Evolutionary conservation across 1,284 basidiomycete species (phyloP).

Genomic region (Cronartium quercuum): DNA sequence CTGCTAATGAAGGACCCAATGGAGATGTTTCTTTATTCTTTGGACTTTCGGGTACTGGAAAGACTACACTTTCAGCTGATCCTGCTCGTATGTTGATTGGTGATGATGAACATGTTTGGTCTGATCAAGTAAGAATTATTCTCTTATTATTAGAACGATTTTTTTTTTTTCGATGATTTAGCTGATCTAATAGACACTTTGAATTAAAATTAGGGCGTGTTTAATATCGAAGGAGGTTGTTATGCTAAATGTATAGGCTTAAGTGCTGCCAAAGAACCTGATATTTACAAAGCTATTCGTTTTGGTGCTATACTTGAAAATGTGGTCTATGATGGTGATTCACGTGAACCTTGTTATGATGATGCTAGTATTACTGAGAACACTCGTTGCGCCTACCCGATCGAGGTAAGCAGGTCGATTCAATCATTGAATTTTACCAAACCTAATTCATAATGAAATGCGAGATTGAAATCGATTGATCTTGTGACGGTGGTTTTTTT

Average conservation of each 20-base stretch:
- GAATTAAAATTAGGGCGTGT: slow-evolving; percentile 68
- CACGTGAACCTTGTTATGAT: slow-evolving; percentile 87
- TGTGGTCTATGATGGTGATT: slow-evolving; percentile 89
- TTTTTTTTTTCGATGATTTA: not conserved
- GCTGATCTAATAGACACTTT: not conserved
- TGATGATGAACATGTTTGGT: slow-evolving; percentile 98
- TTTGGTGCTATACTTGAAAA: slow-evolving; percentile 98
- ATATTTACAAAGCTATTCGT: slow-evolving; percentile 91
- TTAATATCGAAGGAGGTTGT: slow-evolving; percentile 99
- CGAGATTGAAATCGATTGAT: not conserved
- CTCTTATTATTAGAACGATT: no score
- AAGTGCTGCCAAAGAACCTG: slow-evolving; percentile 89
- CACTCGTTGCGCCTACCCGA: slow-evolving; percentile 96
- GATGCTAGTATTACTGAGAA: slow-evolving; percentile 97
- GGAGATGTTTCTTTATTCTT: slow-evolving; percentile 98
- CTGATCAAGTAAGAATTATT: slow-evolving; percentile 63
- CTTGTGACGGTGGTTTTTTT: not conserved
- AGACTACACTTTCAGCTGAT: slow-evolving; percentile 94
- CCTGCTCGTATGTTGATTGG: slow-evolving; percentile 84
- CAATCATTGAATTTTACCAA: not conserved
- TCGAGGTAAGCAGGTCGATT: slow-evolving; percentile 55
- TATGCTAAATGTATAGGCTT: slow-evolving; percentile 99
- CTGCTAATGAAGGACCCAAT: slow-evolving; percentile 87
- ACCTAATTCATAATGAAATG: not conserved
- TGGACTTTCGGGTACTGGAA: slow-evolving; percentile 95